Conservation (phyloP, 2,329 filamentous ascomycete genomes). For the Ophiostoma ulmi region DNA sequence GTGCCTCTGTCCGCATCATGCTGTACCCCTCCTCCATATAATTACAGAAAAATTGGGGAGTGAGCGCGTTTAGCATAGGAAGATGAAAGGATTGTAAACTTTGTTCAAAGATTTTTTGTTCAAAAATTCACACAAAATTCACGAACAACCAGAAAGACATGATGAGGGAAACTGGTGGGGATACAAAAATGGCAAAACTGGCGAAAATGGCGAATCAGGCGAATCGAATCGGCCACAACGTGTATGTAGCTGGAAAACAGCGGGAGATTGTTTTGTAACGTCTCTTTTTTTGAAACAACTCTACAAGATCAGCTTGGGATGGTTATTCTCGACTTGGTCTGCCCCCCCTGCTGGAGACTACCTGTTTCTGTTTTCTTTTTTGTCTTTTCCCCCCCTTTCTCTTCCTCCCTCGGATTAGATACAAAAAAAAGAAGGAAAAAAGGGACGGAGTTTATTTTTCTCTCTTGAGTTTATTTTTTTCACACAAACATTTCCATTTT, state of each 20-base stretch:
- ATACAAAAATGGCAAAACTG: not conserved
- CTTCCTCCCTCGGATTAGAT: slow-evolving; percentile 14
- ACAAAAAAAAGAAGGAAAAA: slow-evolving; percentile 15
- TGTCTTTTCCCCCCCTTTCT: not conserved
- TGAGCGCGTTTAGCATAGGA: not conserved
- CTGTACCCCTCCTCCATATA: slow-evolving; percentile 98
- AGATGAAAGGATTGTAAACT: not conserved
- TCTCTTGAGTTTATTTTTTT: slow-evolving; percentile 17
- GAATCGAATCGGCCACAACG: not conserved
- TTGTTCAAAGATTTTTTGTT: not conserved
- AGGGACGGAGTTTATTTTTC: slow-evolving; percentile 13
- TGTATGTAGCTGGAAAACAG: slow-evolving; percentile 14
- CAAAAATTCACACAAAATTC: not conserved
- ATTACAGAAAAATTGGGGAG: slow-evolving; percentile 39
- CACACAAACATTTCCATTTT: not conserved
- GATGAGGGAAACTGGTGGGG: not conserved
- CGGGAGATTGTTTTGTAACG: slow-evolving; percentile 2
- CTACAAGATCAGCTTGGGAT: not conserved
- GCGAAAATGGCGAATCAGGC: not conserved
- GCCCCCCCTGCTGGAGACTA: not conserved
- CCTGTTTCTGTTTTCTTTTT: not conserved
- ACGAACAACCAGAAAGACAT: not conserved
- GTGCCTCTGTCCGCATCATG: slow-evolving; percentile 94
- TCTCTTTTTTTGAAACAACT: not conserved
- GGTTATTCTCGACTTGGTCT: not conserved